Evolutionary conservation across 2,329 filamentous ascomycete species (phyloP), one percentile per base, ranked within the genome.

Genomic region (Aureobasidium musti): DNA sequence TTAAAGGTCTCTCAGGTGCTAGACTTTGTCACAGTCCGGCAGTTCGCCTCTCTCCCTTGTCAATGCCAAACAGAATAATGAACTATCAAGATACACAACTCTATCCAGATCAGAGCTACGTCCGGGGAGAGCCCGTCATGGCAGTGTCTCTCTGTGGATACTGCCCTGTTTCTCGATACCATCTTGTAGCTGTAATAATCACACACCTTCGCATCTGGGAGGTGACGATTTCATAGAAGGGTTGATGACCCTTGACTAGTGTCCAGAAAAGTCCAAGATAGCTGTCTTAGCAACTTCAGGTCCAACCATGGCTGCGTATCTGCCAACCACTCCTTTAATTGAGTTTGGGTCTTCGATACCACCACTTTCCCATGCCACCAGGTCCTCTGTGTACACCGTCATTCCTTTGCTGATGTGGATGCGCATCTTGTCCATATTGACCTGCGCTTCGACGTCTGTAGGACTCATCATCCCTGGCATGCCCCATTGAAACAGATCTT

Each of bases 381-480:
- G 78, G 72, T 88, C 81, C 68, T 74, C 70, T 61, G 75, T 74
- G 60, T 76, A 71, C 17, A 76, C 75, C 19, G 75, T 67, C 17
- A 70, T 63, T 1, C 69, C 69, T 1, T 72, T 71, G 10, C 75
- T 76, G 8, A 87, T 78, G 23, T 79, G 80, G 45, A 91, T 77
- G 3, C 81, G 80, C 64, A 91, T 83, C 13, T 82, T 76, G 68
- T 87, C 87, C 45, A 92, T 79, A 66, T 89, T 81, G 57, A 88
- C 75, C 2, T 79, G 71, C 11, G 73, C 69, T 19, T 79, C 73
- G 66, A 92, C 79, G 47, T 87, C 79, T 0, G 82, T 77, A 2
- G 84, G 73, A 0, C 84, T 81, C 50, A 86, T 81, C 45, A 91
- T 82, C 0, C 90, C 90, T 0, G 90, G 90, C 81, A 92, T 88